A percentile compares a stretch with the other conserved stretches of the same genome.
These are phyloP conservation scores for Setaria italica DNA, from an alignment of 202 grass and related monocot species.

Conservation along the genomic window DNA sequence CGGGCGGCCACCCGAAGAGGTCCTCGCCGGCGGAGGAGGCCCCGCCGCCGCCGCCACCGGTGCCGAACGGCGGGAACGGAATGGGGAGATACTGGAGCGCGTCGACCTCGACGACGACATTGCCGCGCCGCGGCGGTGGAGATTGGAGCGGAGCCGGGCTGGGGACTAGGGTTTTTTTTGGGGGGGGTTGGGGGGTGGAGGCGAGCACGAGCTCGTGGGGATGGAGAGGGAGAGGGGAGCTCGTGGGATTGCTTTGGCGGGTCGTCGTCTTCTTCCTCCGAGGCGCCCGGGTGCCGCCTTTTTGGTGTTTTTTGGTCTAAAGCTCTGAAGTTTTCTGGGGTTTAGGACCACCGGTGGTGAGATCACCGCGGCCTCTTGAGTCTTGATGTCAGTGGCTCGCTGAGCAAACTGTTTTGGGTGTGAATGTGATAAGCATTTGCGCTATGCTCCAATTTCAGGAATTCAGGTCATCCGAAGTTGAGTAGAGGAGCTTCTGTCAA, in stretches of 20 bases:
- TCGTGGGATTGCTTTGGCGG: conserved; percentile 62
- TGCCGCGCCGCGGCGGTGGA: conserved; percentile 32
- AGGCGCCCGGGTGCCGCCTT: conserved; percentile 54
- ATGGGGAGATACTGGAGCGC: conserved; percentile 94
- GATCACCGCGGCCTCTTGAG: conserved; percentile 27
- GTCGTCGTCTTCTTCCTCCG: conserved; percentile 66
- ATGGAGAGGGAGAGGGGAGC: background rate
- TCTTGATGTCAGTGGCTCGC: background rate
- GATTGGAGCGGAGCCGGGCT: background rate
- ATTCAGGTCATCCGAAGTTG: background rate
- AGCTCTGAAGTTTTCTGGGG: conserved; percentile 48
- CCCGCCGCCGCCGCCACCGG: conserved; percentile 26
- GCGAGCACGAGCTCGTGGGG: conserved; percentile 35
- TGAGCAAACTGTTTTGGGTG: background rate
- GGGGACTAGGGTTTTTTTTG: conserved; percentile 54
- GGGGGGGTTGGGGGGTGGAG: background rate
- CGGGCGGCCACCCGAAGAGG: conserved; percentile 47
- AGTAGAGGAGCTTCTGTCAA: background rate
- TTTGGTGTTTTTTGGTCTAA: conserved; percentile 46
- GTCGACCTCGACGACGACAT: conserved; percentile 85
- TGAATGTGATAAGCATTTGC: background rate
- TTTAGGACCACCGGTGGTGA: conserved; percentile 44
- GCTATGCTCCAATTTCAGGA: background rate
- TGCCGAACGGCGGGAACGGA: conserved; percentile 74
- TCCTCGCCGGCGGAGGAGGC: conserved; percentile 29